Percentiles rank a stretch among this genome's conserved stretches.
phyloP scores from a whole-genome alignment of 305 asterid genomes.

The Caryopteris hybrid region DNA sequence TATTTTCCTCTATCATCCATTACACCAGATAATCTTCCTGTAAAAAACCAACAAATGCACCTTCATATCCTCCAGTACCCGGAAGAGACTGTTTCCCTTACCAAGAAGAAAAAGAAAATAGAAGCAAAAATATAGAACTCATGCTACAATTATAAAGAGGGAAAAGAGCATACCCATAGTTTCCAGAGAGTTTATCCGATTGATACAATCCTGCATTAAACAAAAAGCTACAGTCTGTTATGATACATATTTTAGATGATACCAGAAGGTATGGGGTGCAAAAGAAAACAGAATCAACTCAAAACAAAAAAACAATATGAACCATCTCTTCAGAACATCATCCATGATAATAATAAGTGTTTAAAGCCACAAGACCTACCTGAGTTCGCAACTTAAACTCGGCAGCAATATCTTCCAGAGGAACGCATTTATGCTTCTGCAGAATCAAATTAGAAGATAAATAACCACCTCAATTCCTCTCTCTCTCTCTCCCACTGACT shows the following conservation, averaged over 20 bases:
- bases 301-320: background rate
- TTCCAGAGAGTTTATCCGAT: conserved; percentile 76
- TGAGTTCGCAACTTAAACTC: conserved; percentile 96
- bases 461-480: conserved; percentile 5
- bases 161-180: conserved; percentile 60
- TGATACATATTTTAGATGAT: background rate
- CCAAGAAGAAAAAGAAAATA: background rate
- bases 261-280: background rate
- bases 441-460: conserved; percentile 25
- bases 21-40: conserved; percentile 95
- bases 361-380: conserved; percentile 34
- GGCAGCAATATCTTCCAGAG: conserved; percentile 96
- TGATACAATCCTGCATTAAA: conserved; percentile 85
- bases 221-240: background rate
- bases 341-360: background rate
- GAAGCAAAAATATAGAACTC: conserved; percentile 1
- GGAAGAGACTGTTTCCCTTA: background rate
- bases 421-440: conserved; percentile 94
- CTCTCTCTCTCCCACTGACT: background rate
- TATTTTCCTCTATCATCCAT: conserved; percentile 99
- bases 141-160: background rate
- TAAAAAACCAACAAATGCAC: background rate
- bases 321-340: background rate
- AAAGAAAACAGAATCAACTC: background rate
- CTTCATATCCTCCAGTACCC: background rate